These are phyloP conservation scores for Nannochloropsis salina DNA, from an alignment of 108 stramenopile species.

Conservation along the genomic window DNA sequence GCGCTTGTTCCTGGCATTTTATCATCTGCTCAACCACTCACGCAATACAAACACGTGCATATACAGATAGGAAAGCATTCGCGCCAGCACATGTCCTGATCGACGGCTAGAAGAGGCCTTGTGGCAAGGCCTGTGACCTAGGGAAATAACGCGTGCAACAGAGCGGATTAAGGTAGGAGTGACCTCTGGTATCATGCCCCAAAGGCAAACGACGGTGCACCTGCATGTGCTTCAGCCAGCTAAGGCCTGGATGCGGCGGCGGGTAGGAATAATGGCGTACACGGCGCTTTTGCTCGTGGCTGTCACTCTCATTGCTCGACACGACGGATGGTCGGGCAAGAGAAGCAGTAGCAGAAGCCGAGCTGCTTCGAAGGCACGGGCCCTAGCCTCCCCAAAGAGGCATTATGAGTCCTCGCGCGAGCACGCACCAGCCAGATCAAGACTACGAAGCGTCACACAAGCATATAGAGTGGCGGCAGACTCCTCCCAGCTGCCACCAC, in stretches of 20 bases:
- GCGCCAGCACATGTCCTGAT: too few relatives aligned
- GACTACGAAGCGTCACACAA: background rate
- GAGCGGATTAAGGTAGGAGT: too few relatives aligned
- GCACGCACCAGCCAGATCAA: background rate
- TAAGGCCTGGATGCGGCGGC: constrained; percentile 13
- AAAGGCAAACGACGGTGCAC: too few relatives aligned
- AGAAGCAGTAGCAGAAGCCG: background rate
- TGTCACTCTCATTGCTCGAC: background rate
- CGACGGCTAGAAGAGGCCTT: too few relatives aligned
- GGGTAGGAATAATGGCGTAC: constrained; percentile 16
- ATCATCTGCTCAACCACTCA: too few relatives aligned
- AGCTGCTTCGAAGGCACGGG: background rate
- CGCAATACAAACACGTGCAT: too few relatives aligned
- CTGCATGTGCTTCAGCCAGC: background rate
- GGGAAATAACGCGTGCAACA: too few relatives aligned
- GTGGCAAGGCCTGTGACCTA: too few relatives aligned
- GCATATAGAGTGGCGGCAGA: constrained; percentile 15
- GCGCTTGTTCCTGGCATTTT: too few relatives aligned
- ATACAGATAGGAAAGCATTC: too few relatives aligned
- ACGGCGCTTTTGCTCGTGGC: background rate
- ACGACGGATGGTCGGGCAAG: background rate
- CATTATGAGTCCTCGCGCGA: background rate
- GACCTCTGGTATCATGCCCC: too few relatives aligned
- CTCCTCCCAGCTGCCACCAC: background rate
- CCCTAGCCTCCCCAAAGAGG: constrained; percentile 2